Conservation (phyloP, 306 rosid species). For the Quercus berberidifolia region DNA sequence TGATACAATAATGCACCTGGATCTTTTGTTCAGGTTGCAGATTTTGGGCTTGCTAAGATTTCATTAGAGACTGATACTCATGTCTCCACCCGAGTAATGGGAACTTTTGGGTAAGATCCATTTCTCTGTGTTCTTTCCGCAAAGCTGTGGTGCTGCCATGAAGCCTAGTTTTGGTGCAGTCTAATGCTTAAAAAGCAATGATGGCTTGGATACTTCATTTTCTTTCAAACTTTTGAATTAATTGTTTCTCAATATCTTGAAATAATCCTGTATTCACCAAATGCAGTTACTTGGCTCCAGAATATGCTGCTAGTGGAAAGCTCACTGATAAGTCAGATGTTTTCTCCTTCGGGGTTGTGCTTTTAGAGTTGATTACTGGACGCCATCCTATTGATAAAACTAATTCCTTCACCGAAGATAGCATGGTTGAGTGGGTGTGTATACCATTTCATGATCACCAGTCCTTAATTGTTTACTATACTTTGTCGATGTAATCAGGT, state of each 20-base stretch:
- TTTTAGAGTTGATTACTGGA: slow-evolving; percentile 68
- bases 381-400: slow-evolving; percentile 45
- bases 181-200: background rate
- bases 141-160: background rate
- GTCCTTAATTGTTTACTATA: background rate
- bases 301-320: slow-evolving; percentile 66
- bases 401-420: slow-evolving; percentile 43
- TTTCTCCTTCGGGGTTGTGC: slow-evolving; percentile 66
- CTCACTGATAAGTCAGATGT: slow-evolving; percentile 70
- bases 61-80: slow-evolving; percentile 53
- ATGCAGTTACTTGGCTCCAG: slow-evolving; percentile 68
- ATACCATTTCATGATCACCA: slow-evolving; percentile 1
- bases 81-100: slow-evolving; percentile 69
- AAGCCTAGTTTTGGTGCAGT: background rate
- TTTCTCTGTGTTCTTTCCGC: background rate
- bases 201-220: background rate
- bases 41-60: slow-evolving; percentile 65
- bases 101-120: slow-evolving; percentile 63
- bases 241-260: background rate
- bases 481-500: background rate
- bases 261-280: slow-evolving; percentile 3
- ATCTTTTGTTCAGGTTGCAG: slow-evolving; percentile 48
- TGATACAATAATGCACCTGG: background rate
- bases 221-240: background rate
- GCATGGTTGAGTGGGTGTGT: slow-evolving; percentile 70